These are phyloP conservation scores for Coniochaeta pulveracea DNA, from an alignment of 2,329 filamentous ascomycete species.

Conservation along the genomic window DNA sequence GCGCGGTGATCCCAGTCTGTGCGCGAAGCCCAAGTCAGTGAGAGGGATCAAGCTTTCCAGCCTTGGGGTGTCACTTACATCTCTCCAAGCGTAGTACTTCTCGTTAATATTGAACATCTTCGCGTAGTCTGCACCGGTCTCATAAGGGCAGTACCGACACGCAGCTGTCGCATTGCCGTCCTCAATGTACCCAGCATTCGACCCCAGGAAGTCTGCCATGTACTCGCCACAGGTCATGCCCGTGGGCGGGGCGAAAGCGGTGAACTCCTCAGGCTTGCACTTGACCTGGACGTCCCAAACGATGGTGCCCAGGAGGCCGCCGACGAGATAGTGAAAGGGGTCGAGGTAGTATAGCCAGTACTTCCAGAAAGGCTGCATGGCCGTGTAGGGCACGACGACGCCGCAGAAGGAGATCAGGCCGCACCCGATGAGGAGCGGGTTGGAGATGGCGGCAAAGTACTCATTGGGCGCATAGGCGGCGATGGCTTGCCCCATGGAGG, in stretches of 20 bases:
- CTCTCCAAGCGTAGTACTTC: slow-evolving; percentile 2
- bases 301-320: slow-evolving; percentile 45
- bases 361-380: slow-evolving; percentile 26
- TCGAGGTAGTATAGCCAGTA: slow-evolving; percentile 54
- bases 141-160: slow-evolving; percentile 53
- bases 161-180: slow-evolving; percentile 42
- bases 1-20: slow-evolving; percentile 22
- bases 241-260: slow-evolving; percentile 43
- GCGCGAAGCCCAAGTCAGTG: not conserved
- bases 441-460: slow-evolving; percentile 34
- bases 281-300: slow-evolving; percentile 41
- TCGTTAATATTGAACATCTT: slow-evolving; percentile 43
- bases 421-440: slow-evolving; percentile 30
- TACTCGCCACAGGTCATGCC: slow-evolving; percentile 45
- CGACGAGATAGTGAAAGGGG: slow-evolving; percentile 55
- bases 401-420: slow-evolving; percentile 26
- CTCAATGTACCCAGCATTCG: slow-evolving; percentile 48
- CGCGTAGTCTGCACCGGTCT: slow-evolving; percentile 47
- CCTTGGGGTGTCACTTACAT: not conserved
- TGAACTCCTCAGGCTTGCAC: slow-evolving; percentile 43
- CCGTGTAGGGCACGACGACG: slow-evolving; percentile 23
- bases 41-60: not conserved
- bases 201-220: slow-evolving; percentile 33
- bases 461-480: slow-evolving; percentile 38
- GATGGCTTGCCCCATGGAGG: slow-evolving; percentile 15